Evolutionary conservation across 2,329 filamentous ascomycete genomes (phyloP).

Genomic region (Endocalyx cinctus): DNA sequence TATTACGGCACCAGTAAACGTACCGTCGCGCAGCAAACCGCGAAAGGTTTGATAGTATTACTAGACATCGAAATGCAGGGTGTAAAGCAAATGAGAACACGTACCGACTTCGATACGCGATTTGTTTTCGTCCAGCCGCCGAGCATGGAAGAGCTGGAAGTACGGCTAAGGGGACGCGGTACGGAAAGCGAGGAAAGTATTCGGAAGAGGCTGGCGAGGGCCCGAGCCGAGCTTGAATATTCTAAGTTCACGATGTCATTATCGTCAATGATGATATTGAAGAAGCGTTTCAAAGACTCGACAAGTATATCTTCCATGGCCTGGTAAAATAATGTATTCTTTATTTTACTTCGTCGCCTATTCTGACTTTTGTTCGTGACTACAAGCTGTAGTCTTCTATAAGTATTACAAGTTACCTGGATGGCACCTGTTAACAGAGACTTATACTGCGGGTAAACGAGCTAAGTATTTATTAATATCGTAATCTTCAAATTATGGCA

Average conservation of each 20-base stretch:
- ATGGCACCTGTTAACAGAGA: no score
- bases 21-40: conserved; percentile 8
- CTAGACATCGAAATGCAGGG: conserved; percentile 10
- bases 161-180: conserved; percentile 5
- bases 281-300: conserved; percentile 3
- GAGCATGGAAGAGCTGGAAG: conserved; percentile 6
- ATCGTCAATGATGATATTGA: conserved; percentile 7
- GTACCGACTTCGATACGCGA: conserved; percentile 3
- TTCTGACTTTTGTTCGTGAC: no score
- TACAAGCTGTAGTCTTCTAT: no score
- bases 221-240: conserved; percentile 7
- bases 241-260: conserved; percentile 8
- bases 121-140: conserved; percentile 9
- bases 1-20: conserved; percentile 10
- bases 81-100: conserved; percentile 5
- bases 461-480: no score
- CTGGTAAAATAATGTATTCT: no score
- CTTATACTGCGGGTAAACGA: no score
- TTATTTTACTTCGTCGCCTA: no score
- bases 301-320: no score
- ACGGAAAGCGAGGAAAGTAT: conserved; percentile 6
- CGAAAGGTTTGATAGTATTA: conserved; percentile 7
- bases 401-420: no score
- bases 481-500: no score
- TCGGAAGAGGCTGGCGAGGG: conserved; percentile 6